Evolutionary conservation across 768 basidiomycete genomes (phyloP), one percentile per base, ranked within the genome.

Genomic region (Boletus rubescentipes): DNA sequence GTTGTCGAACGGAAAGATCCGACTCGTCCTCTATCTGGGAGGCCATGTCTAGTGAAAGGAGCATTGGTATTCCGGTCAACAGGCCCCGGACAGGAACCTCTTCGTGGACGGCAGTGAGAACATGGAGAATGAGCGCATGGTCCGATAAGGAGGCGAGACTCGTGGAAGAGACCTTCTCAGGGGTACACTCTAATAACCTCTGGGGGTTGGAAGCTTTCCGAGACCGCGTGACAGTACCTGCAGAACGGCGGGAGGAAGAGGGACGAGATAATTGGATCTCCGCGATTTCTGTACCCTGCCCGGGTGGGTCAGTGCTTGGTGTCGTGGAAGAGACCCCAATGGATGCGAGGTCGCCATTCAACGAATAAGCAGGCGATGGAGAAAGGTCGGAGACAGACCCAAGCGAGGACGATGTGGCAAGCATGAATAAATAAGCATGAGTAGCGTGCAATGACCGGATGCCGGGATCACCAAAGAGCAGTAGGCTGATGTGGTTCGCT

Each of bases 41-140:
- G 10, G 81, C 81, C 8, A 62, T 68, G 51, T 90, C 82, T 46
- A 96, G 68, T 2, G 89, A 85, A n/a, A 91, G 66, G 26, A 97
- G 70, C 91, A 97, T 93, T 5, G 94, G 93, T 32, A 91, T 72
- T 20, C 92, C 90, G 2, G 85, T 83, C 16, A 93, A 71, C 37
- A 96, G 61, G 3, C 85, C 88, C 38, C 87, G 82, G 26, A 87
- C 72, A 1, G 94, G 93, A n/a, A 91, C 68, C 46, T 86, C 78
- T 57, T 86, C 76, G 46, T 92, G 86, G 26, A 91, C 76, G 4
- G 81, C 79, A 6, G 75, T 77, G 35, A 96, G 77, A 30, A 93
- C 78, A 40, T 81, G 77, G 38, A 88, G 73, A 31, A 93, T 80
- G 62, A 85, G 82, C 9, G 82, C 77, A 65, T 91, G 92, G 62